A percentile compares a stretch with the other conserved stretches of the same genome.
phyloP scores from a whole-genome alignment of 352 stramenopile species.

The Globisporangium cystogenes region DNA sequence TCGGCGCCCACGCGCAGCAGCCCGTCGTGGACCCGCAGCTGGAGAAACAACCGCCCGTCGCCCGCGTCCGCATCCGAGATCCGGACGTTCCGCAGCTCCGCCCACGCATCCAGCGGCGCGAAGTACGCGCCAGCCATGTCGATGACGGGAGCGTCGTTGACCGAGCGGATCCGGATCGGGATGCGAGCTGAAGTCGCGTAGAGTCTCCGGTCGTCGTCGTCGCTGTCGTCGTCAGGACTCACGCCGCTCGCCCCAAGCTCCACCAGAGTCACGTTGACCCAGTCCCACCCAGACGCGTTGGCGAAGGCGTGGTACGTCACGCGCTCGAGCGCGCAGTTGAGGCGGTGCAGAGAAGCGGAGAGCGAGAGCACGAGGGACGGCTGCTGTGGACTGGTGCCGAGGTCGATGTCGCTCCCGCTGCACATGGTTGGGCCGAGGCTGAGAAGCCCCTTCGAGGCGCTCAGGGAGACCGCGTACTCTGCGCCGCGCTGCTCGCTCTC shows the following conservation, averaged over 20 bases:
- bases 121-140: slow-evolving; percentile 22
- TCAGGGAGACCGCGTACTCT: slow-evolving; percentile 22
- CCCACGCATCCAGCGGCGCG: slow-evolving; percentile 26
- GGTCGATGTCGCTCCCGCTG: neutral
- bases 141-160: slow-evolving; percentile 39
- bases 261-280: slow-evolving; percentile 35
- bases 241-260: slow-evolving; percentile 8
- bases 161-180: slow-evolving; percentile 28
- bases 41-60: slow-evolving; percentile 35
- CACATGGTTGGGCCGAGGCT: slow-evolving; percentile 21
- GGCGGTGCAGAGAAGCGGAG: slow-evolving; percentile 18
- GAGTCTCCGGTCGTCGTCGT: slow-evolving; percentile 14
- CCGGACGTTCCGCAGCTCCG: slow-evolving; percentile 12
- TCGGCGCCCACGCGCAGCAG: slow-evolving; percentile 21
- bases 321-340: slow-evolving; percentile 49
- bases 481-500: slow-evolving; percentile 7
- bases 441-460: slow-evolving; percentile 27
- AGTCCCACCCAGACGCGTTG: slow-evolving; percentile 22
- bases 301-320: slow-evolving; percentile 37
- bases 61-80: slow-evolving; percentile 42
- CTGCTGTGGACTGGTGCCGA: neutral
- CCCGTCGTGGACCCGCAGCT: slow-evolving; percentile 26
- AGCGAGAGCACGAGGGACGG: slow-evolving; percentile 11
- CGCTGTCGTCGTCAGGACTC: neutral
- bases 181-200: slow-evolving; percentile 32